Conservation (phyloP, 805 yeast genomes). For the Candida xyloterini region DNA sequence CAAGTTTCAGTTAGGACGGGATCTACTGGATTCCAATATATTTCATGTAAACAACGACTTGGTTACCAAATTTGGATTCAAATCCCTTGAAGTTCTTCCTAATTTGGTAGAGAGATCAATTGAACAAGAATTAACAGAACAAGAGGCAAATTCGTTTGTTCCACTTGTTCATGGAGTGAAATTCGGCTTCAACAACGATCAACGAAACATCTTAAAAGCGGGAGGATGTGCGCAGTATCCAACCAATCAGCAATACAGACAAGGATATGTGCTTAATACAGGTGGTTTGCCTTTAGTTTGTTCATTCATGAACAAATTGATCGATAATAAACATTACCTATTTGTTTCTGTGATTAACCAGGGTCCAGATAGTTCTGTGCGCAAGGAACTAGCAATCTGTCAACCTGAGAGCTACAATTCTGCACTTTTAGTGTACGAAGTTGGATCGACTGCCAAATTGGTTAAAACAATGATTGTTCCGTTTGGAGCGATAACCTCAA, state of each 20-base stretch:
- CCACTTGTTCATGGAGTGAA: constrained; percentile 13
- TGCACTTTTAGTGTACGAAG: constrained; percentile 24
- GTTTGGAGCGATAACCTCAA: constrained; percentile 24
- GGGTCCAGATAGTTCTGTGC: constrained; percentile 10
- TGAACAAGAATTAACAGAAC: constrained; percentile 1
- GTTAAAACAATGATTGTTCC: constrained; percentile 19
- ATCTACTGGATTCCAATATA: constrained; percentile 15
- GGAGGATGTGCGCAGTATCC: constrained; percentile 19
- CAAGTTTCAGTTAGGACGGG: constrained; percentile 13
- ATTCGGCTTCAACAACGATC: constrained; percentile 19
- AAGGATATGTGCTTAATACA: constrained; percentile 28
- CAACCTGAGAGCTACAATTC: constrained; percentile 16
- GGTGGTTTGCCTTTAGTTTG: constrained; percentile 31
- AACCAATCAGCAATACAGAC: constrained; percentile 17
- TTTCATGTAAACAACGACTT: constrained; percentile 19
- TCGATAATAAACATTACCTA: constrained; percentile 21
- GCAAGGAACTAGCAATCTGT: constrained; percentile 19
- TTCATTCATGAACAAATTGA: constrained; percentile 25
- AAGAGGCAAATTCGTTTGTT: constrained; percentile 9
- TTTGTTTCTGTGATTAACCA: constrained; percentile 26
- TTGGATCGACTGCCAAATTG: constrained; percentile 9
- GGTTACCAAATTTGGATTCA: constrained; percentile 5
- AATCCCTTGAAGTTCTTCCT: constrained; percentile 3
- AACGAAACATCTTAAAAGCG: background rate
- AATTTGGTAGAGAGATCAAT: background rate